Evolutionary conservation across 2,329 filamentous ascomycete species (phyloP).

Genomic region (Penicillium sp.): DNA sequence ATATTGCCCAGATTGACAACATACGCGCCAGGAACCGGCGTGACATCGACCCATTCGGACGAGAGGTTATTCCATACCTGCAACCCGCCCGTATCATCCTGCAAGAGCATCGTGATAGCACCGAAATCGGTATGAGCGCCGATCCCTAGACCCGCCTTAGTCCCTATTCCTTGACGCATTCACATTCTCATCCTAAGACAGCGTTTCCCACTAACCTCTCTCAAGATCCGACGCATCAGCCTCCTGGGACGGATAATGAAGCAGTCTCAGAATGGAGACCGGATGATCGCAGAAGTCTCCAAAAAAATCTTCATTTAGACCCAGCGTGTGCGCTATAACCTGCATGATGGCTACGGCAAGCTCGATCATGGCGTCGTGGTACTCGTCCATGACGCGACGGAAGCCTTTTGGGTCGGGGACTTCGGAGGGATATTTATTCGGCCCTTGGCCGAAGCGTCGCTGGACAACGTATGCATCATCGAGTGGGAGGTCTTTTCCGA

Average conservation of each 20-base stretch:
- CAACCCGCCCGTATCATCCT: slow-evolving; percentile 27
- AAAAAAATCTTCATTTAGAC: slow-evolving; percentile 18
- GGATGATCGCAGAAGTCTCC: slow-evolving; percentile 25
- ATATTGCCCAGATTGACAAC: slow-evolving; percentile 34
- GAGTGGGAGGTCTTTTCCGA: slow-evolving; percentile 20
- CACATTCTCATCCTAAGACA: not conserved
- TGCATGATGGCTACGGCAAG: slow-evolving; percentile 20
- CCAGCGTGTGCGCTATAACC: slow-evolving; percentile 12
- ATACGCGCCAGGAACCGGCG: slow-evolving; percentile 22
- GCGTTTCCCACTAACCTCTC: slow-evolving; percentile 12
- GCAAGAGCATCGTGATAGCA: slow-evolving; percentile 33
- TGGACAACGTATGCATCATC: slow-evolving; percentile 16
- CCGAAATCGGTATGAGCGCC: slow-evolving; percentile 36
- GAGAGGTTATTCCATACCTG: slow-evolving; percentile 26
- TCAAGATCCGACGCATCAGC: slow-evolving; percentile 13
- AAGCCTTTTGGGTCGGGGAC: slow-evolving; percentile 10
- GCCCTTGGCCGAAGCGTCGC: slow-evolving; percentile 20
- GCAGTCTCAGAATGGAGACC: slow-evolving; percentile 24
- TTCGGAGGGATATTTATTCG: slow-evolving; percentile 19
- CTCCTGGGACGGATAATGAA: slow-evolving; percentile 32
- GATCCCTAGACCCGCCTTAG: slow-evolving; percentile 15
- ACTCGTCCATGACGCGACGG: slow-evolving; percentile 11
- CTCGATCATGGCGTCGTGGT: slow-evolving; percentile 17
- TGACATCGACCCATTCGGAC: slow-evolving; percentile 25
- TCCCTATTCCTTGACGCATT: not conserved